Evolutionary conservation across 1,139 yeast species (phyloP).

Genomic region (Hyphopichia khmerensis): DNA sequence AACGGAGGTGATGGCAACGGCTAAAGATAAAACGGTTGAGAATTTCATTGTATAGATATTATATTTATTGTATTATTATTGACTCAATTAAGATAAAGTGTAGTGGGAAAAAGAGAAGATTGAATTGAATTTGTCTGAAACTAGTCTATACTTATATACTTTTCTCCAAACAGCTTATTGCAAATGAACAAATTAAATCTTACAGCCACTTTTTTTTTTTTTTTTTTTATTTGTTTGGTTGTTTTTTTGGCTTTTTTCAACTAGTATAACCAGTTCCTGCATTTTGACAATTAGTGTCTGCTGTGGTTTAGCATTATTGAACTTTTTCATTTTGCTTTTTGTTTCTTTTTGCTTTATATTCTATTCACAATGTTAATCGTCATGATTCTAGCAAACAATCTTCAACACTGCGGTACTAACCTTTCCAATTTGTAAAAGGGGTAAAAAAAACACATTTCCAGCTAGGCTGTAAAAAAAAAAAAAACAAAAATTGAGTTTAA

Average conservation of each 20-base stretch:
- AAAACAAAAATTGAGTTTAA: background rate
- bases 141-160: background rate
- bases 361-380: background rate
- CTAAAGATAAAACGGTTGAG: conserved; percentile 11
- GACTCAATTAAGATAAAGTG: too few relatives aligned
- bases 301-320: too few relatives aligned
- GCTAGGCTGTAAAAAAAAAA: background rate
- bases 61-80: background rate
- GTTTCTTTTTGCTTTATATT: too few relatives aligned
- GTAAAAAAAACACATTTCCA: background rate
- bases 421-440: background rate
- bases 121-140: too few relatives aligned
- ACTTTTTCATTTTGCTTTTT: too few relatives aligned
- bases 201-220: background rate
- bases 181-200: background rate
- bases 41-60: conserved; percentile 14
- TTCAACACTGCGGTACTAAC: background rate
- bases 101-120: too few relatives aligned
- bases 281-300: too few relatives aligned
- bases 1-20: conserved; percentile 8
- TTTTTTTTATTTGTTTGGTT: too few relatives aligned
- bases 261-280: too few relatives aligned
- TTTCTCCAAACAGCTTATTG: background rate
- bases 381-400: background rate
- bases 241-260: too few relatives aligned